A percentile compares a stretch with the other conserved stretches of the same genome.
These are phyloP conservation scores for Fusarium austroafricanum DNA, from an alignment of 2,329 filamentous ascomycete genomes.

Conservation along the genomic window DNA sequence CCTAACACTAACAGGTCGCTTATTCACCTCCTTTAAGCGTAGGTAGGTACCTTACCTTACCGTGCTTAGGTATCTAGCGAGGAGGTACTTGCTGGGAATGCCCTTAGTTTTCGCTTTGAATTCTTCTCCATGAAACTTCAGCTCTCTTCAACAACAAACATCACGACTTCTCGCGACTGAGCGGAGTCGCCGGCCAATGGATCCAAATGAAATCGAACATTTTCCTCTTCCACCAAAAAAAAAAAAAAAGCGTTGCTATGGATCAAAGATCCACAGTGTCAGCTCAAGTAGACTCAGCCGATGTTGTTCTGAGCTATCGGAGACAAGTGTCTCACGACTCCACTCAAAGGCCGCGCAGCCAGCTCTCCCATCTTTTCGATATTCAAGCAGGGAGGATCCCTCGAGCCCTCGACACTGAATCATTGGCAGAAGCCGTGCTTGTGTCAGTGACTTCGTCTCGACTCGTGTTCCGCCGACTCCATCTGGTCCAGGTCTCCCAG, in stretches of 20 bases:
- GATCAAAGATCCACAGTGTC: slow-evolving; percentile 26
- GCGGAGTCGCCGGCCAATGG: slow-evolving; percentile 19
- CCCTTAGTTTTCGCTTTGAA: neutral
- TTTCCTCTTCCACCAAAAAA: slow-evolving; percentile 13
- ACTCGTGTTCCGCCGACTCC: slow-evolving; percentile 16
- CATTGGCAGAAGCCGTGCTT: slow-evolving; percentile 15
- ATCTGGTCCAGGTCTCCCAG: slow-evolving; percentile 19
- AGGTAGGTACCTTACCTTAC: no score
- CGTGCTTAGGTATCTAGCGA: no score
- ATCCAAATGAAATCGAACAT: slow-evolving; percentile 13
- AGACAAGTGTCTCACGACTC: slow-evolving; percentile 45
- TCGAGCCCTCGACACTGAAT: slow-evolving; percentile 15
- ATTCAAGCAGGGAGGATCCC: slow-evolving; percentile 38
- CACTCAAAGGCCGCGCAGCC: slow-evolving; percentile 32
- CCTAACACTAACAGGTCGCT: neutral
- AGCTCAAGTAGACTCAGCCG: slow-evolving; percentile 19
- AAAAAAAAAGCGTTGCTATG: slow-evolving; percentile 34
- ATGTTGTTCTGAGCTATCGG: slow-evolving; percentile 34
- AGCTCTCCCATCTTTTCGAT: slow-evolving; percentile 22
- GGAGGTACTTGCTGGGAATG: no score
- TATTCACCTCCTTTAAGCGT: slow-evolving; percentile 2
- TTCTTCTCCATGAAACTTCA: slow-evolving; percentile 13
- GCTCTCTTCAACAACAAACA: neutral
- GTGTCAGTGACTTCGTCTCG: slow-evolving; percentile 14
- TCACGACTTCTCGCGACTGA: neutral